Conservation (phyloP, 1,284 basidiomycete genomes). For the Ceratobasidium sp. region DNA sequence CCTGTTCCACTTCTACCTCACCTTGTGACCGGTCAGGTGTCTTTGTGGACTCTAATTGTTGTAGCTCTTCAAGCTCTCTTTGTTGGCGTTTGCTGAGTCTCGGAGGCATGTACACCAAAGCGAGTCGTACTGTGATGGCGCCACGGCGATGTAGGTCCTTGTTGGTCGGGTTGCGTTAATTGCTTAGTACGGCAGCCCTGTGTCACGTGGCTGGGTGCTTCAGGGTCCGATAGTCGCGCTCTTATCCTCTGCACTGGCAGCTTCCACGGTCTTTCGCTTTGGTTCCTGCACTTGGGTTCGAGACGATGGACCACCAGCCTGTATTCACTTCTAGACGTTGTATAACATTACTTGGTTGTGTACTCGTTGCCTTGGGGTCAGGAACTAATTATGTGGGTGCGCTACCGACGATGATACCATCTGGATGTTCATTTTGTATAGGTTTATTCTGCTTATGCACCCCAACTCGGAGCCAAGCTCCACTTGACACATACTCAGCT, state of each 20-base stretch:
- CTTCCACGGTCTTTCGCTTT: not conserved
- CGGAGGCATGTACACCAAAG: constrained; percentile 57
- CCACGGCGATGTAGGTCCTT: not conserved
- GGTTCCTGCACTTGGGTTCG: not conserved
- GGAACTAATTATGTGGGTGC: constrained; percentile 49
- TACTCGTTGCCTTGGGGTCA: constrained; percentile 45
- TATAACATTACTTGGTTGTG: constrained; percentile 32
- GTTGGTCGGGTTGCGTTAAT: constrained; percentile 25
- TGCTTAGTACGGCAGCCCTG: constrained; percentile 1
- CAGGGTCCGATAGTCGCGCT: constrained; percentile 16
- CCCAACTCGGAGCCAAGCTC: constrained; percentile 79
- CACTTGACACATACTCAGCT: constrained; percentile 78
- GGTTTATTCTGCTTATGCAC: constrained; percentile 70
- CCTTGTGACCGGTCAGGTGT: constrained; percentile 44
- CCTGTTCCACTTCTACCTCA: constrained; percentile 51
- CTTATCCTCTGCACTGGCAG: constrained; percentile 5
- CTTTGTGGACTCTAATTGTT: constrained; percentile 58
- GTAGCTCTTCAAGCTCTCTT: constrained; percentile 84
- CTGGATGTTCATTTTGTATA: constrained; percentile 1
- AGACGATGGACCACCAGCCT: constrained; percentile 10
- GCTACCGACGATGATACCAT: not conserved
- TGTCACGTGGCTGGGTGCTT: not conserved
- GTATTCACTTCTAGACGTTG: constrained; percentile 21
- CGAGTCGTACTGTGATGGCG: not conserved
- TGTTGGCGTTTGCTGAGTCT: constrained; percentile 83